Base-by-base conservation (phyloP, 129 eudicot genomes). In the Lactuca sativa region DNA sequence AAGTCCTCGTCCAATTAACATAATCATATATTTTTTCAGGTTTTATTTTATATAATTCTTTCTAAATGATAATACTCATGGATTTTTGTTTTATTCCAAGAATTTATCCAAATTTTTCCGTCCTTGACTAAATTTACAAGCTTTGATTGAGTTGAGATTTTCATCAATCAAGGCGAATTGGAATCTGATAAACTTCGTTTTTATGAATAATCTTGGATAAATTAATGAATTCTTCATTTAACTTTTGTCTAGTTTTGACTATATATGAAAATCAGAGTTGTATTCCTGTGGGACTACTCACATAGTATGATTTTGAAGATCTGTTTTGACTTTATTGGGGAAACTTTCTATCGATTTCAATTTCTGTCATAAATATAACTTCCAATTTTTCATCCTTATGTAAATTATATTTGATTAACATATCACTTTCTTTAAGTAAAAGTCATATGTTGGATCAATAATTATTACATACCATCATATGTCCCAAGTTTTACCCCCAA, bases 1-100 rank as follows among this genome's bases (percentile, higher is more conserved):
- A 82, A 82, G 91, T 86, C 21, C 21, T 18, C 21, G 1, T 18
- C 21, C 21, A 18, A 18, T 18, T 18, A 18, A 18, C 21, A 18
- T 73, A 6, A 12, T 40, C 38, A 7, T 34, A 9, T 38, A 31
- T 5, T 41, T 37, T 8, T 56, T 13, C n/a, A 40, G 4, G 25
- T 70, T 43, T 18, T 18, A 18, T 18, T 18, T 7, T 56, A 38
- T 10, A 47, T 59, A 40, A 32, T 58, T 58, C 16, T n/a, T 32
- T 58, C 44, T 34, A 54, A 56, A 18, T 14, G 34, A 37, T 37
- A 11, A 36, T 47, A 36, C 25, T 52, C 16, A 30, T n/a, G 58
- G 6, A 15, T 48, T 40, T 52, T 4, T 54, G 71, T 25, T 63
- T 36, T 15, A 15, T 38, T 40, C 21, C 21, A 67, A 25, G 9